A percentile compares a stretch with the other conserved stretches of the same genome.
Evolutionary conservation across 2,329 filamentous ascomycete genomes (phyloP).

Genomic region (Alternaria arbusti): DNA sequence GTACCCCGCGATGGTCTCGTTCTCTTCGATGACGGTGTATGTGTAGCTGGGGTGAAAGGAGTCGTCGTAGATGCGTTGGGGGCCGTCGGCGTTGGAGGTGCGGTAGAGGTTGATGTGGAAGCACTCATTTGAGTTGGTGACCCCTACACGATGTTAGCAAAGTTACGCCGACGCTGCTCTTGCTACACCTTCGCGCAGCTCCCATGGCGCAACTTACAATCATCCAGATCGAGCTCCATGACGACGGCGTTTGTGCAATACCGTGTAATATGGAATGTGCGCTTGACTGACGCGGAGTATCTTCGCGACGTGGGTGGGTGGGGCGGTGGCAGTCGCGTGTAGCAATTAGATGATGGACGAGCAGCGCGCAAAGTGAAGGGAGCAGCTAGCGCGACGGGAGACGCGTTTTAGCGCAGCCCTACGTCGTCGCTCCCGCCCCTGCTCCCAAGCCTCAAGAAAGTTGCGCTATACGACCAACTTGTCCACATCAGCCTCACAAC

Average conservation of each 20-base stretch:
- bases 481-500: slow-evolving; percentile 3
- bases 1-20: slow-evolving; percentile 91
- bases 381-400: slow-evolving; percentile 27
- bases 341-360: background rate
- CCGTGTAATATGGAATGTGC: background rate
- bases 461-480: slow-evolving; percentile 14
- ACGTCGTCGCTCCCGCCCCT: slow-evolving; percentile 15
- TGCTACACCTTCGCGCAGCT: background rate
- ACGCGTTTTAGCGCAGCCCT: slow-evolving; percentile 35
- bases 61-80: slow-evolving; percentile 58
- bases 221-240: slow-evolving; percentile 38
- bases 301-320: background rate
- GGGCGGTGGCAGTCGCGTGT: slow-evolving; percentile 1
- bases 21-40: slow-evolving; percentile 91
- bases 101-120: slow-evolving; percentile 49
- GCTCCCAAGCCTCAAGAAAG: slow-evolving; percentile 15
- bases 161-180: background rate
- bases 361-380: slow-evolving; percentile 18
- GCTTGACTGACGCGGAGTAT: background rate
- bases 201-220: slow-evolving; percentile 33
- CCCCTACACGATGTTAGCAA: slow-evolving; percentile 27
- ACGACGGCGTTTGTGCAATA: background rate
- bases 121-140: slow-evolving; percentile 46
- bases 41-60: slow-evolving; percentile 86
- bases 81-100: slow-evolving; percentile 23